These are phyloP conservation scores for Forsythia suspensa DNA, from an alignment of 257 asterid species.

Conservation along the genomic window DNA sequence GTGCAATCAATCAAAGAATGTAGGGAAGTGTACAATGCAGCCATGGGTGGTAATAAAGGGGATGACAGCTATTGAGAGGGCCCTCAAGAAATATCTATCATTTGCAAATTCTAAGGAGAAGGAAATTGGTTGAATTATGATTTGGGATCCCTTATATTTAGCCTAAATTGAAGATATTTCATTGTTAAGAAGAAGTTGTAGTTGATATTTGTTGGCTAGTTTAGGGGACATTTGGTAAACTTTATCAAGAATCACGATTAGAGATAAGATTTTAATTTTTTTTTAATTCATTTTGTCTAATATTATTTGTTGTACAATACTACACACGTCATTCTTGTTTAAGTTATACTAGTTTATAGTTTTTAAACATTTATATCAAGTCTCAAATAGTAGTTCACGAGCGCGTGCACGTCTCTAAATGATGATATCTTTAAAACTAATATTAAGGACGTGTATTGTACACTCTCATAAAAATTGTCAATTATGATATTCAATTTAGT, in stretches of 20 bases:
- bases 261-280: too few species aligned
- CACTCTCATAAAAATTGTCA: background rate
- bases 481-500: too few species aligned
- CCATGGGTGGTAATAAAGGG: conserved; percentile 27
- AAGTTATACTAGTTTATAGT: background rate
- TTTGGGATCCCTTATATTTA: background rate
- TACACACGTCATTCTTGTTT: background rate
- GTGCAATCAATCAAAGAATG: conserved; percentile 43
- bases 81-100: conserved; percentile 23
- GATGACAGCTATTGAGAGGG: conserved; percentile 48
- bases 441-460: background rate
- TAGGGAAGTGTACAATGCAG: conserved; percentile 37
- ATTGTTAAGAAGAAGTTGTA: background rate
- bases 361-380: background rate
- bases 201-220: background rate
- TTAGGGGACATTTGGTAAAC: too few species aligned
- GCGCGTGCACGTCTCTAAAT: background rate
- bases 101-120: background rate
- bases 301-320: too few species aligned
- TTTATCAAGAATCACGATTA: too few species aligned
- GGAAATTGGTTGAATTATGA: background rate
- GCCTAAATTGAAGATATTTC: background rate
- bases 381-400: background rate
- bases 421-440: background rate
- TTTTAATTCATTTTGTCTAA: too few species aligned